Evolutionary conservation across 176 grass and related monocot species (phyloP).

Genomic region (Areca catechu): DNA sequence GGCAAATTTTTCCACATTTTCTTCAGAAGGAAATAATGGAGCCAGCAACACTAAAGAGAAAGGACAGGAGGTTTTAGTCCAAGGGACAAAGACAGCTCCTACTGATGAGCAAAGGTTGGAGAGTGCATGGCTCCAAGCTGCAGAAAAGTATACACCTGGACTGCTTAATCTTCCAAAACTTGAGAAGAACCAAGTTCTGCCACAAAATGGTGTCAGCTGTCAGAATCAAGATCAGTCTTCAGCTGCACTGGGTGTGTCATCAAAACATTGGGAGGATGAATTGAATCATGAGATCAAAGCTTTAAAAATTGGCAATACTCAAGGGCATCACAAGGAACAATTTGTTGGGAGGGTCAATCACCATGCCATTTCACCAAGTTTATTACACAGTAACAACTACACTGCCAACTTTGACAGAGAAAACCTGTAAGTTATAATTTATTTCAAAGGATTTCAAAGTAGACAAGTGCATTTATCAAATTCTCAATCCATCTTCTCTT

Average conservation of each 20-base stretch:
- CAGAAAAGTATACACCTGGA: constrained; percentile 38
- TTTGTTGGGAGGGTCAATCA: constrained; percentile 17
- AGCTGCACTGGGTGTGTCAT: constrained; percentile 18
- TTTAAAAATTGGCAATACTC: constrained; percentile 40
- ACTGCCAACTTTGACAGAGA: constrained; percentile 39
- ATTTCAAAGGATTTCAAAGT: too few relatives aligned
- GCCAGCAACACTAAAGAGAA: not conserved
- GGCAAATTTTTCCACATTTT: constrained; percentile 7
- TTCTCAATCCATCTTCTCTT: too few relatives aligned
- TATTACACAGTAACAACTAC: constrained; percentile 57
- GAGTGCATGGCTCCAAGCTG: constrained; percentile 65
- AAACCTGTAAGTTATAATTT: constrained; percentile 3
- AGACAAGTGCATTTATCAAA: too few relatives aligned
- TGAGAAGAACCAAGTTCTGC: constrained; percentile 48
- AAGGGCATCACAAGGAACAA: constrained; percentile 20
- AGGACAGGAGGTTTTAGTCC: constrained; percentile 20
- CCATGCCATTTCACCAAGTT: constrained; percentile 56
- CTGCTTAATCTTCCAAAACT: constrained; percentile 33
- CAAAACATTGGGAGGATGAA: constrained; percentile 35
- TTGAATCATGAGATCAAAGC: constrained; percentile 46
- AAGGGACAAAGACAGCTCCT: constrained; percentile 16
- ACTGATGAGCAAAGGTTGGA: constrained; percentile 76
- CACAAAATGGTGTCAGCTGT: constrained; percentile 27
- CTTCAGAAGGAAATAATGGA: constrained; percentile 21
- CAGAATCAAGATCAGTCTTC: constrained; percentile 25